Evolutionary conservation across 768 basidiomycete genomes (phyloP), one percentile per base, ranked within the genome.

Genomic region (Mycena pura): DNA sequence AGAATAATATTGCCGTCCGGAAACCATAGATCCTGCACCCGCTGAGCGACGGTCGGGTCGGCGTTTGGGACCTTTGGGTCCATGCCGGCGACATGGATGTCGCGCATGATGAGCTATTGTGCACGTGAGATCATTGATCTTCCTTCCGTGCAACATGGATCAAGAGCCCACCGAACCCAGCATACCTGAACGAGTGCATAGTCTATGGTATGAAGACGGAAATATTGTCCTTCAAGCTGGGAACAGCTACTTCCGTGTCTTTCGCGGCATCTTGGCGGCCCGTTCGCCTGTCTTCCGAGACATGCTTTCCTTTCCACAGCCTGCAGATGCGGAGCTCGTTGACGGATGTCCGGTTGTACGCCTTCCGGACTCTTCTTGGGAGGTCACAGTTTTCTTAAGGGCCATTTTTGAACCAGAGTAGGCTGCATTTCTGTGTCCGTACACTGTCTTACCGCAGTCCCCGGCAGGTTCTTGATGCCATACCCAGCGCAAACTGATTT

Each of bases 21-120:
- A 21, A 72, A 66, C 22, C 74, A 71, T 13, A 84, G 79, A 66
- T 84, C 83, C 32, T 82, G 78, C n/a, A n/a, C n/a, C n/a, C n/a
- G n/a, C n/a, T n/a, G n/a, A n/a, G n/a, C n/a, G n/a, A n/a, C n/a
- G n/a, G n/a, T n/a, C n/a, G n/a, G n/a, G n/a, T n/a, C n/a, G n/a
- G n/a, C n/a, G n/a, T n/a, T n/a, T n/a, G n/a, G n/a, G n/a, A n/a
- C n/a, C n/a, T n/a, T n/a, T n/a, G n/a, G n/a, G n/a, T n/a, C n/a
- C n/a, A n/a, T n/a, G n/a, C n/a, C n/a, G n/a, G n/a, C n/a, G n/a
- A n/a, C n/a, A n/a, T n/a, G n/a, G n/a, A n/a, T n/a, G n/a, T n/a
- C n/a, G n/a, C n/a, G n/a, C n/a, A n/a, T n/a, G n/a, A n/a, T n/a
- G n/a, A n/a, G n/a, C n/a, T n/a, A n/a, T n/a, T n/a, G n/a, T n/a